Evolutionary conservation across 169 alveolate genomes (phyloP).

Genomic region (Cryptosporidium sp.): DNA sequence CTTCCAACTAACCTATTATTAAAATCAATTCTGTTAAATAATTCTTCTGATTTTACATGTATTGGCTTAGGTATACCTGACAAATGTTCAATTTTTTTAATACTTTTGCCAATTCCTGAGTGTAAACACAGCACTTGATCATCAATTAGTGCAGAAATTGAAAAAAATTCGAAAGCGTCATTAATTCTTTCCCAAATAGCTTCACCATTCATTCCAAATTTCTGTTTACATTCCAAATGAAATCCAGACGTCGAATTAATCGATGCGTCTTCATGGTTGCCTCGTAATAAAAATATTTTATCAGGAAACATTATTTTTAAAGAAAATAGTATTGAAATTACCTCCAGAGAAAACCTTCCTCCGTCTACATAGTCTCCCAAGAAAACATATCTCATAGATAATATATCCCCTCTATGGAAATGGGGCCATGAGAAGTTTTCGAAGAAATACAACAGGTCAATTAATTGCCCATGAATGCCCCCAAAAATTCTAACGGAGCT

Average conservation of each 20-base stretch:
- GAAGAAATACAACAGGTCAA: constrained; percentile 79
- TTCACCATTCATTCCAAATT: constrained; percentile 60
- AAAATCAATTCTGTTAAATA: neutral
- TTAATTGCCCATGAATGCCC: constrained; percentile 82
- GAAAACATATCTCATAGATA: constrained; percentile 88
- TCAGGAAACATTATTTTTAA: constrained; percentile 79
- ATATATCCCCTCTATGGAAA: constrained; percentile 86
- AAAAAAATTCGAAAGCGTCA: constrained; percentile 82
- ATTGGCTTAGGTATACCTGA: constrained; percentile 80
- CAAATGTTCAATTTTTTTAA: constrained; percentile 77
- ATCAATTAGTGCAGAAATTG: constrained; percentile 79
- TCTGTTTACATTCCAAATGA: constrained; percentile 49
- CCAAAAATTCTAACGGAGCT: constrained; percentile 77
- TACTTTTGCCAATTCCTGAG: constrained; percentile 81
- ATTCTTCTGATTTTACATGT: constrained; percentile 76
- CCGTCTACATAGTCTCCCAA: constrained; percentile 88
- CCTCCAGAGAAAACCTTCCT: constrained; percentile 85
- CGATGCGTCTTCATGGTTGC: constrained; percentile 85
- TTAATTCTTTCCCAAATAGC: constrained; percentile 79
- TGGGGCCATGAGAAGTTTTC: constrained; percentile 79
- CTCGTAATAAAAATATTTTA: constrained; percentile 85
- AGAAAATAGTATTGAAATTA: constrained; percentile 77
- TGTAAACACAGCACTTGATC: constrained; percentile 80
- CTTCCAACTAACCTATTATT: constrained; percentile 3
- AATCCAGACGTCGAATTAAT: constrained; percentile 75